Conservation (phyloP, 2,329 filamentous ascomycete species). For the Curvularia sp. region DNA sequence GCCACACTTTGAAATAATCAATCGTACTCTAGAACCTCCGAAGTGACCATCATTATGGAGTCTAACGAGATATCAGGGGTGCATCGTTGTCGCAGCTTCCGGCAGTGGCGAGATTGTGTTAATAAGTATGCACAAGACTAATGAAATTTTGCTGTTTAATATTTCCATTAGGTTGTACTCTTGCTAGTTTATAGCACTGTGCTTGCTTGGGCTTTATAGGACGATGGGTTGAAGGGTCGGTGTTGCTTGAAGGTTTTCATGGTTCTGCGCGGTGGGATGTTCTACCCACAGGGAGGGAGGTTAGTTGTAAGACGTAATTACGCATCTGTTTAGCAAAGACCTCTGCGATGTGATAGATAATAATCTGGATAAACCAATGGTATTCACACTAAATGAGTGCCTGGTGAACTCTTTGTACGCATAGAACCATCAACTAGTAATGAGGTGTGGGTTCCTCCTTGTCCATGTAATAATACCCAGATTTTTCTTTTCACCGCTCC, state of each 20-base stretch:
- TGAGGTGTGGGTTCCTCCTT: no score
- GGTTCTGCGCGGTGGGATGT: constrained; percentile 14
- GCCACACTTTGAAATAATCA: not conserved
- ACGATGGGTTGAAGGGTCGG: not conserved
- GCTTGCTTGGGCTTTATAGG: constrained; percentile 1
- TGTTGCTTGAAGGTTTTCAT: constrained; percentile 10
- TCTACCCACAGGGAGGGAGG: constrained; percentile 8
- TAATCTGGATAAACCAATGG: no score
- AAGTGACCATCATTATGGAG: not conserved
- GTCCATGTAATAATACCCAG: no score
- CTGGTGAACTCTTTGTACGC: no score
- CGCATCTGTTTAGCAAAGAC: no score
- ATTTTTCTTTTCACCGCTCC: no score
- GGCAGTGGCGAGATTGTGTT: not conserved
- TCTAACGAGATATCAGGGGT: not conserved
- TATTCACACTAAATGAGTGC: no score
- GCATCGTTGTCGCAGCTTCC: not conserved
- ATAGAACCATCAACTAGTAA: no score
- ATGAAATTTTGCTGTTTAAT: not conserved
- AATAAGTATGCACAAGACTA: not conserved
- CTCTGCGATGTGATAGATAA: no score
- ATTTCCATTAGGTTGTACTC: not conserved
- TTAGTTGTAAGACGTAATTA: no score
- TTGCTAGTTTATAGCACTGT: not conserved
- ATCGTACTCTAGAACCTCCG: not conserved